phyloP scores from a whole-genome alignment of 2,329 filamentous ascomycete genomes.

The Didymella glomerata region DNA sequence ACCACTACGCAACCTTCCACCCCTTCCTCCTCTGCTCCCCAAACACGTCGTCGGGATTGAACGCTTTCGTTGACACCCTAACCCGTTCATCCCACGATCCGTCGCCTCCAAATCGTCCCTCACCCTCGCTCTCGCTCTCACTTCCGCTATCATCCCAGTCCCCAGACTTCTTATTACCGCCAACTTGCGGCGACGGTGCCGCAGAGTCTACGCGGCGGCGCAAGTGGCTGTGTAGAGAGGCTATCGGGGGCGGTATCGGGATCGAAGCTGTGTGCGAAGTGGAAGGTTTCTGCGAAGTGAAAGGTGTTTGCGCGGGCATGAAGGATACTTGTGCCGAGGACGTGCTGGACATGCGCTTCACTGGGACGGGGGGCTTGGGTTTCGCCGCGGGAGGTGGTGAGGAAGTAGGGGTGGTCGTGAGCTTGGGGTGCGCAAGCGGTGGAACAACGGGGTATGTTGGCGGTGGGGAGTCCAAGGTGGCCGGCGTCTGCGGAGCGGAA shows the following conservation, averaged over 20 bases:
- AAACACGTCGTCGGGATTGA: neutral
- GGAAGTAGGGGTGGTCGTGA: neutral
- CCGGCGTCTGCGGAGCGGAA: neutral
- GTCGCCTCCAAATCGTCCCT: neutral
- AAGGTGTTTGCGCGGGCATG: neutral
- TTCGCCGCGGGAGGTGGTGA: neutral
- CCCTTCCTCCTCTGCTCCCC: conserved; percentile 11
- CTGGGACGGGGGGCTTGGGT: conserved; percentile 7
- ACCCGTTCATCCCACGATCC: neutral
- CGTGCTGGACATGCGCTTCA: neutral
- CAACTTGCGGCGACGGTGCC: neutral
- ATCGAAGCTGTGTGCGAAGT: neutral
- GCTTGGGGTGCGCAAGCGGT: neutral
- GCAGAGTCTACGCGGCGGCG: conserved; percentile 7
- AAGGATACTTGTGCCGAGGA: neutral
- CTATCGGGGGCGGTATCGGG: neutral
- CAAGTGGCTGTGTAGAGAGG: neutral
- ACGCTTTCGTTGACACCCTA: neutral
- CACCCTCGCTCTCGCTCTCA: neutral
- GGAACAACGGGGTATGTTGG: conserved; percentile 7
- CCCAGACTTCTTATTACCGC: neutral
- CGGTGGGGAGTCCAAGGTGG: neutral
- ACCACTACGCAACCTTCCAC: conserved; percentile 4
- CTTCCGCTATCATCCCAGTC: neutral
- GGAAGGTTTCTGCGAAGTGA: neutral